Evolutionary conservation across 139 green algal genomes (phyloP).

Genomic region (Gonium pectorale): DNA sequence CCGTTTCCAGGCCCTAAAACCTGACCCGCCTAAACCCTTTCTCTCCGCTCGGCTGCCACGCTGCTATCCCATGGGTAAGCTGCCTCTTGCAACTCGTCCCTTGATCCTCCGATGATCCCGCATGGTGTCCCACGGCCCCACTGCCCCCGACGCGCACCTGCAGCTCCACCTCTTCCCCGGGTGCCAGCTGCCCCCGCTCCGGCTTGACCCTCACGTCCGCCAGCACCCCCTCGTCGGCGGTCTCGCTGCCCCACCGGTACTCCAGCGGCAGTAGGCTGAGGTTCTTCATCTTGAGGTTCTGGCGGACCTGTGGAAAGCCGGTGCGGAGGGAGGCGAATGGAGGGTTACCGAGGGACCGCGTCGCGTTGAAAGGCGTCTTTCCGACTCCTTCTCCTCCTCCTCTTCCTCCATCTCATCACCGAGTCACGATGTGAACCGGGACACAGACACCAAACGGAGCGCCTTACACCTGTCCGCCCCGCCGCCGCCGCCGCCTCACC

Average conservation of each 20-base stretch:
- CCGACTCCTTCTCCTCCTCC: too few species aligned
- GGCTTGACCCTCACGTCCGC: constrained; percentile 53
- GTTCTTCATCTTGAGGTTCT: constrained; percentile 44
- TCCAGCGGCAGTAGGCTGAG: constrained; percentile 55
- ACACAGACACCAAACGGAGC: too few species aligned
- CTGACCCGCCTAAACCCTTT: too few species aligned
- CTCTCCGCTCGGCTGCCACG: too few species aligned
- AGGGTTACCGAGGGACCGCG: background rate
- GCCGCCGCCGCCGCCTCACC: background rate
- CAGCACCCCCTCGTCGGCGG: constrained; percentile 1
- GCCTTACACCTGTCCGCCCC: background rate
- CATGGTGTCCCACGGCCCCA: too few species aligned
- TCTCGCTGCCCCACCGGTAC: constrained; percentile 48
- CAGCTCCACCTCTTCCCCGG: constrained; percentile 56
- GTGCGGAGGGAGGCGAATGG: background rate
- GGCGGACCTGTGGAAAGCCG: constrained; percentile 14
- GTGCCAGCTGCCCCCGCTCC: constrained; percentile 46
- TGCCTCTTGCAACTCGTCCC: too few species aligned
- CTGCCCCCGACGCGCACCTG: background rate
- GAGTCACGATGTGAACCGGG: too few species aligned
- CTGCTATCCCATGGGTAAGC: too few species aligned
- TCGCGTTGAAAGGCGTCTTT: too few species aligned
- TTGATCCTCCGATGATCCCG: too few species aligned
- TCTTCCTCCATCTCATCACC: background rate
- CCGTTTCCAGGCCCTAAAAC: too few species aligned